phyloP scores from a whole-genome alignment of 768 basidiomycete species.

The Collybia mongolica region DNA sequence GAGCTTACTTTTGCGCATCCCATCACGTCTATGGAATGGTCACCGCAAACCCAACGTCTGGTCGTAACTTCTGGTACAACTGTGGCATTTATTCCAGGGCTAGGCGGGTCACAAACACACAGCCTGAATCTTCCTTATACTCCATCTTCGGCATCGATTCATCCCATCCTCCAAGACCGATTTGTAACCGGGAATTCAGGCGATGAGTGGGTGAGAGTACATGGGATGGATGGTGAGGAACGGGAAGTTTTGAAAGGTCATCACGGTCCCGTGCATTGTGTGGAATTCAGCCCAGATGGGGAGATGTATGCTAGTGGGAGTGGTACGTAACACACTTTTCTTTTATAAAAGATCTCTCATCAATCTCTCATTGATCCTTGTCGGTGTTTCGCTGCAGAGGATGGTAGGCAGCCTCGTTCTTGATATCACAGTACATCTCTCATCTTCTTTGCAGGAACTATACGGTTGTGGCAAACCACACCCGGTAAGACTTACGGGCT shows the following conservation, averaged over 20 bases:
- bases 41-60: slow-evolving; percentile 74
- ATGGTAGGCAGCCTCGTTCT: background rate
- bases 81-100: slow-evolving; percentile 85
- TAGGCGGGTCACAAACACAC: slow-evolving; percentile 67
- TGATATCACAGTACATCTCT: slow-evolving; percentile 1
- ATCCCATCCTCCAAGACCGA: slow-evolving; percentile 83
- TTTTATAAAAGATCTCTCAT: slow-evolving; percentile 6
- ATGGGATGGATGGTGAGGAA: slow-evolving; percentile 89
- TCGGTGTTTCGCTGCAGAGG: slow-evolving; percentile 1
- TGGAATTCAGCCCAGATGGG: slow-evolving; percentile 93
- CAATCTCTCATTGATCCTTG: background rate
- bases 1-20: slow-evolving; percentile 72
- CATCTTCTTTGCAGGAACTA: slow-evolving; percentile 61
- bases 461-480: slow-evolving; percentile 96
- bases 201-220: slow-evolving; percentile 97
- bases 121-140: slow-evolving; percentile 79
- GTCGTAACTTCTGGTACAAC: slow-evolving; percentile 91
- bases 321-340: slow-evolving; percentile 55
- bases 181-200: slow-evolving; percentile 89
- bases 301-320: slow-evolving; percentile 98
- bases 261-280: slow-evolving; percentile 95
- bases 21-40: slow-evolving; percentile 94
- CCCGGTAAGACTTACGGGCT: slow-evolving; percentile 91
- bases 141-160: slow-evolving; percentile 93
- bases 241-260: slow-evolving; percentile 92